Evolutionary conservation across 306 rosid species (phyloP).

Genomic region (Vigna radiata): DNA sequence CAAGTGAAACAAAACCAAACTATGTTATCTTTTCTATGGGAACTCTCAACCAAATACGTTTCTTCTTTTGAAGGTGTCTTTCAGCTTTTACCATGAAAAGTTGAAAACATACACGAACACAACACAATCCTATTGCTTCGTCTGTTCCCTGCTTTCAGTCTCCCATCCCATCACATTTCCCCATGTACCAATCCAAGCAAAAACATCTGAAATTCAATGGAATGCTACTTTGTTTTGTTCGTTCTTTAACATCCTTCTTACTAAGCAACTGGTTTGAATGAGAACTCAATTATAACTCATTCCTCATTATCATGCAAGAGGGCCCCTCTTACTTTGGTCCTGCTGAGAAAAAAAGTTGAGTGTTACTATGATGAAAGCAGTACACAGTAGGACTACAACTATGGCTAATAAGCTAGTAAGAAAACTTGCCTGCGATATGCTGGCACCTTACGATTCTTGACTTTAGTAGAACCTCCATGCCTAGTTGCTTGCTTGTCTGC

Average conservation of each 20-base stretch:
- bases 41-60: conserved; percentile 32
- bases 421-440: conserved; percentile 67
- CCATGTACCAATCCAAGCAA: conserved; percentile 51
- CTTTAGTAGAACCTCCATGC: conserved; percentile 51
- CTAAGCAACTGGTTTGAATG: background rate
- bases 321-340: conserved; percentile 83
- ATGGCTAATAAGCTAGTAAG: conserved; percentile 1
- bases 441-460: conserved; percentile 68
- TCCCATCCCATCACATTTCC: conserved; percentile 36
- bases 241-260: conserved; percentile 22
- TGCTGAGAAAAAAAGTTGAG: conserved; percentile 47
- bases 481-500: conserved; percentile 59
- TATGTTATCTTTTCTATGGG: conserved; percentile 43
- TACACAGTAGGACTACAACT: background rate
- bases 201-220: conserved; percentile 49
- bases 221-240: conserved; percentile 6
- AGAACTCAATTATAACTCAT: conserved; percentile 30
- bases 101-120: conserved; percentile 38
- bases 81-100: conserved; percentile 44
- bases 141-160: conserved; percentile 20
- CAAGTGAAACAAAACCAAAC: conserved; percentile 44
- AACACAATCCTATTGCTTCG: conserved; percentile 15
- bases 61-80: conserved; percentile 40
- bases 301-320: conserved; percentile 64
- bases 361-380: background rate